Evolutionary conservation across 192 early-diverging fungal genomes (phyloP).

Genomic region (Linnemannia hyalina): DNA sequence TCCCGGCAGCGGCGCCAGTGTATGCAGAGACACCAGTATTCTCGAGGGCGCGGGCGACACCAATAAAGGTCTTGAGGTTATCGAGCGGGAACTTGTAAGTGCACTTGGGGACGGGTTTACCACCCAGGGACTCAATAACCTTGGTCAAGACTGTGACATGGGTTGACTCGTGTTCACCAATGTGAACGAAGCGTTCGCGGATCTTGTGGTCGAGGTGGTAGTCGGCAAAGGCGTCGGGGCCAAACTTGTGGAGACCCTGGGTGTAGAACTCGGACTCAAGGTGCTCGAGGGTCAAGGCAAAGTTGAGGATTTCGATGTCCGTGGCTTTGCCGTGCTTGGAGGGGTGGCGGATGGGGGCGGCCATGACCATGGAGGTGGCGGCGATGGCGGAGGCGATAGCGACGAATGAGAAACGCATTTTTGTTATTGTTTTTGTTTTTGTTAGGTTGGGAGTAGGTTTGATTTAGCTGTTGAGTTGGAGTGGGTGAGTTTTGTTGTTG

Average conservation of each 20-base stretch:
- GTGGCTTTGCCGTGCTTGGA: not conserved
- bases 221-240: not conserved
- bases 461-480: too few relatives aligned
- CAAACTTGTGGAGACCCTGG: constrained; percentile 26
- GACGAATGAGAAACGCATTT: constrained; percentile 27
- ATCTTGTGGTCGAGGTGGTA: not conserved
- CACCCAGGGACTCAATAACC: constrained; percentile 15
- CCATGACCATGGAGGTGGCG: constrained; percentile 4
- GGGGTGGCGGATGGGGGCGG: not conserved
- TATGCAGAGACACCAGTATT: constrained; percentile 67
- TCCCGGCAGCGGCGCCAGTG: constrained; percentile 57
- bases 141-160: constrained; percentile 17
- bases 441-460: too few relatives aligned
- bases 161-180: constrained; percentile 24
- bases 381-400: constrained; percentile 18
- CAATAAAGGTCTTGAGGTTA: constrained; percentile 57
- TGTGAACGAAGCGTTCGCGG: constrained; percentile 16
- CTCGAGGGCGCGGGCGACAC: constrained; percentile 62
- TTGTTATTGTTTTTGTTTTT: too few relatives aligned
- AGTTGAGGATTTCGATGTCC: constrained; percentile 17
- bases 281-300: constrained; percentile 38
- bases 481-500: too few relatives aligned
- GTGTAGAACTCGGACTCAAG: constrained; percentile 41
- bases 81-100: constrained; percentile 44
- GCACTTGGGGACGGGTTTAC: constrained; percentile 15